Evolutionary conservation across 176 grass and related monocot genomes (phyloP).

Genomic region (Poa annua): DNA sequence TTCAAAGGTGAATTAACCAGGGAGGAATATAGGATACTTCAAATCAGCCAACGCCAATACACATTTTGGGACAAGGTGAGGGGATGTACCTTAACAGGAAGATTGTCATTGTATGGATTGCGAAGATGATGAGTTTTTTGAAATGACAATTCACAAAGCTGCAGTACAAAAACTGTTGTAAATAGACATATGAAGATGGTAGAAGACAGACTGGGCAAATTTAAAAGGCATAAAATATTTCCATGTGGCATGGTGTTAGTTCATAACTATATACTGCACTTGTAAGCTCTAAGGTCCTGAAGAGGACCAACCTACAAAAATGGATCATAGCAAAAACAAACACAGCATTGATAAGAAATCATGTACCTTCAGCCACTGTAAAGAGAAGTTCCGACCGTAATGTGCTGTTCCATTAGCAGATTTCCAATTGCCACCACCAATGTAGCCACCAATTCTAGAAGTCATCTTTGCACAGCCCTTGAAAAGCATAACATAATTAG

Average conservation of each 20-base stretch:
- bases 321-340: constrained; percentile 22
- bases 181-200: constrained; percentile 41
- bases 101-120: constrained; percentile 99
- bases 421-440: constrained; percentile 98
- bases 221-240: constrained; percentile 20
- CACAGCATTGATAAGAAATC: constrained; percentile 8
- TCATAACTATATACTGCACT: constrained; percentile 9
- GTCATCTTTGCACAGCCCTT: constrained; percentile 99
- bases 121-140: constrained; percentile 97
- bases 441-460: constrained; percentile 92
- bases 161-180: constrained; percentile 51
- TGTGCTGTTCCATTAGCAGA: constrained; percentile 97
- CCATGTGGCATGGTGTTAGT: neutral
- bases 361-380: constrained; percentile 98
- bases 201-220: neutral
- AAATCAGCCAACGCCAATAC: neutral
- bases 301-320: constrained; percentile 5
- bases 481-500: constrained; percentile 36
- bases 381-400: constrained; percentile 95
- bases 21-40: neutral
- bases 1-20: constrained; percentile 21
- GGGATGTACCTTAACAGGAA: constrained; percentile 87
- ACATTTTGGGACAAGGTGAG: constrained; percentile 22
- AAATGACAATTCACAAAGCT: constrained; percentile 98
- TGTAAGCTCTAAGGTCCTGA: constrained; percentile 15